Evolutionary conservation across 345 rosid species (phyloP).

Genomic region (Stellera chamaejasme): DNA sequence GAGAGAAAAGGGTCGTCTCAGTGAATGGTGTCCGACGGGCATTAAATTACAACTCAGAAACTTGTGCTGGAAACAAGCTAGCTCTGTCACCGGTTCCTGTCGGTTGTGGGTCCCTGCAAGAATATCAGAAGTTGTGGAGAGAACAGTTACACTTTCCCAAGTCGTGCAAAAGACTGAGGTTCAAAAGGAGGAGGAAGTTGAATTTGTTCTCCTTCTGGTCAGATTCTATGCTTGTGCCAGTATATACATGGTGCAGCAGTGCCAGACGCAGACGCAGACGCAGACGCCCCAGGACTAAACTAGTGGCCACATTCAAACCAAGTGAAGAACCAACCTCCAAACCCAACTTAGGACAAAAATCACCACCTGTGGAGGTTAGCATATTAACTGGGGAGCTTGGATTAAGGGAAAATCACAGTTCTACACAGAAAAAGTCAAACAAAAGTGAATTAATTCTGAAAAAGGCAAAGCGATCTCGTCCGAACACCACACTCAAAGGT

Average conservation of each 20-base stretch:
- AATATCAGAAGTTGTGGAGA: too few relatives aligned
- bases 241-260: background rate
- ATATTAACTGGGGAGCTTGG: too few relatives aligned
- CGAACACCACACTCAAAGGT: conserved; percentile 6
- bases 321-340: background rate
- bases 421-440: background rate
- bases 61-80: background rate
- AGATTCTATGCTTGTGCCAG: too few relatives aligned
- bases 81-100: too few relatives aligned
- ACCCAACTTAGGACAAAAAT: background rate
- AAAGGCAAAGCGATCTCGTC: background rate
- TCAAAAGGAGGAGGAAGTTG: conserved; percentile 13
- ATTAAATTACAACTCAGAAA: conserved; percentile 6
- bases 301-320: background rate
- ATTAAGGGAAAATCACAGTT: background rate
- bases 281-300: conserved; percentile 1
- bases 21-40: background rate
- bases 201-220: background rate
- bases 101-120: too few relatives aligned
- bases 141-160: too few relatives aligned
- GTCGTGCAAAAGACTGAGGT: conserved; percentile 12
- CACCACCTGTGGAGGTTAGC: too few relatives aligned
- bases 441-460: background rate
- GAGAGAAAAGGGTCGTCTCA: background rate
- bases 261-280: background rate